Evolutionary conservation across 495 filamentous ascomycete species (phyloP), one percentile per base, ranked within the genome.

Genomic region (Neurospora cerealis): DNA sequence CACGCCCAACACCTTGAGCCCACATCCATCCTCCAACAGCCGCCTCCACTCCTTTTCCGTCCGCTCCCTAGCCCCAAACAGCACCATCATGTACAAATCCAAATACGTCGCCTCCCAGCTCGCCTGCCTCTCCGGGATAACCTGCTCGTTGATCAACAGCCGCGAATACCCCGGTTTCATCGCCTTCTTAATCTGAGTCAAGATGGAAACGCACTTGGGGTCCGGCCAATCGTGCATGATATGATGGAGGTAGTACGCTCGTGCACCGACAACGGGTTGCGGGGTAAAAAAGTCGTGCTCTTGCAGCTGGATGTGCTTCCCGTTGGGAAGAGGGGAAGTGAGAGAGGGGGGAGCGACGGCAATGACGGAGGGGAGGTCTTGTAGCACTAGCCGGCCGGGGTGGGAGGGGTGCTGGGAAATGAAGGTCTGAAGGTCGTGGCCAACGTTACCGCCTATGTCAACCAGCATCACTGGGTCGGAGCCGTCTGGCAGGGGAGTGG

Each of bases 91-190:
- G 48, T 77, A 75, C 32, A 82, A 28, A 70, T 82, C 81, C 24
- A 80, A 71, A 77, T 83, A 73, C 82, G 87, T 80, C 0, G 85
- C 85, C 40, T 81, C 80, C 79, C 84, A 84, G 0, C 77, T 74
- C 0, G 86, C 82, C 0, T 79, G 81, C 73, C 75, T 77, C 28
- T 82, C 78, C 0, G 81, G 83, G 11, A 89, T 80, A 9, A 89
- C 83, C 72, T 83, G 83, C 78, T 89, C 88, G 73, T 88, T 87
- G 19, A 89, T 79, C 48, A 89, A 75, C 32, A 89, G 76, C 60
- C 80, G 75, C 15, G 78, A 82, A 70, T 88, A 87, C 0, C 85
- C 85, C 24, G 77, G 81, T 72, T 80, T 79, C 80, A 88, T 80
- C 28, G 85, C 86, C 42, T 40, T 60, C 74, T 73, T 77, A 24